A percentile compares a stretch with the other conserved stretches of the same genome.
These are phyloP conservation scores for Epicoccum sorghinum DNA, from an alignment of 2,329 filamentous ascomycete species.

Conservation along the genomic window DNA sequence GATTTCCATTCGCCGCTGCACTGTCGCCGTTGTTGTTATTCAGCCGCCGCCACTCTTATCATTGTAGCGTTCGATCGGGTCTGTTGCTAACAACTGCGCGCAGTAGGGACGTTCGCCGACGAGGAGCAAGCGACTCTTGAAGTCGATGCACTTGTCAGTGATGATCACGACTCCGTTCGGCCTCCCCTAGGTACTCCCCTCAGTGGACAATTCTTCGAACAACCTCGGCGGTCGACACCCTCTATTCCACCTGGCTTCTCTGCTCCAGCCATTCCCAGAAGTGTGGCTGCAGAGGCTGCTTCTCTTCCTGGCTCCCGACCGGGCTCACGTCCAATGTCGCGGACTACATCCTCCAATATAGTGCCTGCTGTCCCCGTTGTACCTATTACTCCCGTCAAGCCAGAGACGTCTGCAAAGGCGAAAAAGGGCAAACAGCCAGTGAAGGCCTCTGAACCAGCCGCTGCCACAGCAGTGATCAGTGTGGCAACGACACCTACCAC, in stretches of 20 bases:
- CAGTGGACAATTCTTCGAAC: constrained; percentile 36
- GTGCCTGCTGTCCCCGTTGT: constrained; percentile 50
- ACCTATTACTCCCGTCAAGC: constrained; percentile 44
- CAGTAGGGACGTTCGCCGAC: constrained; percentile 66
- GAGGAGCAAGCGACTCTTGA: constrained; percentile 67
- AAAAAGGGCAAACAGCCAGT: constrained; percentile 30
- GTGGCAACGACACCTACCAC: constrained; percentile 23
- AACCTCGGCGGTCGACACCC: constrained; percentile 51
- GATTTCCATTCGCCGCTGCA: constrained; percentile 2
- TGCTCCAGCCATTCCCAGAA: constrained; percentile 34
- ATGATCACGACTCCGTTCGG: constrained; percentile 50
- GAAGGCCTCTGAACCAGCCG: constrained; percentile 8
- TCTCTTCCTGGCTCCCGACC: constrained; percentile 26
- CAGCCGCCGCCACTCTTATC: neutral
- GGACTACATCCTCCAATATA: constrained; percentile 40
- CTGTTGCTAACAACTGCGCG: constrained; percentile 50
- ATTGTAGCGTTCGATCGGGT: neutral
- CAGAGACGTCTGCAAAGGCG: constrained; percentile 38
- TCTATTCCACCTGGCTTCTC: constrained; percentile 54
- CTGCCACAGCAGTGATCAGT: constrained; percentile 3
- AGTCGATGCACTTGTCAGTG: constrained; percentile 73
- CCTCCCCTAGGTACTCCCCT: constrained; percentile 25
- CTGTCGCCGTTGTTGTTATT: constrained; percentile 25
- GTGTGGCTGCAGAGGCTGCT: constrained; percentile 29
- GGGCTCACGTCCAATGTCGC: constrained; percentile 40